Base-by-base conservation (phyloP, 768 basidiomycete genomes). In the Boletus speciosus region DNA sequence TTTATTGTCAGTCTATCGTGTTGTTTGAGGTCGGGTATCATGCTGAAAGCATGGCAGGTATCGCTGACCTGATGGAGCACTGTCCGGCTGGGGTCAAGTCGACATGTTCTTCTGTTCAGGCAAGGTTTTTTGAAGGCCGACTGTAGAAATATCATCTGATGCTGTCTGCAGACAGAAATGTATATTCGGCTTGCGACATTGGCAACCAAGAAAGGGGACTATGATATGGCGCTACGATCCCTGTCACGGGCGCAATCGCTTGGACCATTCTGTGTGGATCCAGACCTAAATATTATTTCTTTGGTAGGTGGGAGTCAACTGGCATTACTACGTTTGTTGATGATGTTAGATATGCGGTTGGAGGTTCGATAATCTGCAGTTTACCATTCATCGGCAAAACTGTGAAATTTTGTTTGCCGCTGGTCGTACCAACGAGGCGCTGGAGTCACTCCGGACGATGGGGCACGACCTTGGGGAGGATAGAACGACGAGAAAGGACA, bases 1-100 rank as follows among this genome's bases (percentile, higher is more conserved):
- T 12, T 16, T 19, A 1, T 32, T 16, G 9, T 40, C 25, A 57
- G 56, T 50, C 34, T 16, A 50, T 50, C 10, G 44, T 50, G 27
- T 37, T 57, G n/a, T 57, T 57, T 23, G 55, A 57, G 11, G 39
- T 51, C 11, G 16, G 23, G 23, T 57, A 57, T 46, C 54, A 57
- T 42, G 56, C 56, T 0, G 55, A 57, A 37, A 36, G 56, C 48
- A 57, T 57, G 56, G 56, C 56, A 1, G n/a, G 48, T 31, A 25
- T 57, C 3, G 12, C 55, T 32, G 55, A 50, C 19, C n/a, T 50
- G 32, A 23, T 57, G 6, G 55, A 50, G 9, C 48, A 29, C 11
- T 50, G 56, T 41, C 44, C 55, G 23, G 8, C 6, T 27, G 55
- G 36, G 9, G 29, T 25, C 55, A 57, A 46, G 39, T 31, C 35